Conservation (phyloP, 208 protist genomes). For the Leishmania braziliensis region DNA sequence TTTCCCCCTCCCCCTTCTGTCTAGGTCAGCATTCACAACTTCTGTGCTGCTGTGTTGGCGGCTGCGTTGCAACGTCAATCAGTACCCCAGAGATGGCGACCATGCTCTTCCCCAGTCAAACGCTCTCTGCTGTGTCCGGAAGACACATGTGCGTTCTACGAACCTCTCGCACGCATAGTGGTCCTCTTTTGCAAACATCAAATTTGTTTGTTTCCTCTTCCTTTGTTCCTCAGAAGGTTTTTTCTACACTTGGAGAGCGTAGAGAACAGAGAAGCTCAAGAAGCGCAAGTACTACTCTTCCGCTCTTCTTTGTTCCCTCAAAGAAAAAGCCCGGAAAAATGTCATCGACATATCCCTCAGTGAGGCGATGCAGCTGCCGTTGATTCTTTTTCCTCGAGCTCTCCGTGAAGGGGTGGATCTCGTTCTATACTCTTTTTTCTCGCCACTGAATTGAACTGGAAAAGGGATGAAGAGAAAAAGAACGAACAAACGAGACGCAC, state of each 20-base stretch:
- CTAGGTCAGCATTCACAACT: background rate
- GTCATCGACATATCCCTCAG: background rate
- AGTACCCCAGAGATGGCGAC: background rate
- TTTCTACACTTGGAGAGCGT: background rate
- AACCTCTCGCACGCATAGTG: background rate
- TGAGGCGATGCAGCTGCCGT: background rate
- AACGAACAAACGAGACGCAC: background rate
- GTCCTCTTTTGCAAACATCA: background rate
- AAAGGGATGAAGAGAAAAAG: background rate
- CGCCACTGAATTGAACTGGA: background rate
- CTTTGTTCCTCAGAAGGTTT: background rate
- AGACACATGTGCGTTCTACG: background rate
- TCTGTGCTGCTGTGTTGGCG: background rate
- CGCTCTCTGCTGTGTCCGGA: background rate
- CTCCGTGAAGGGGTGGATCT: background rate
- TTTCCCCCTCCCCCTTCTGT: background rate
- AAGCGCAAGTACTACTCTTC: background rate
- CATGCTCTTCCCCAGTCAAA: background rate
- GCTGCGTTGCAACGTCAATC: background rate
- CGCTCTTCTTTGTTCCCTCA: background rate
- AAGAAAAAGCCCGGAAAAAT: background rate
- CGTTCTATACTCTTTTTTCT: background rate
- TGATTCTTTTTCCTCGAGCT: background rate
- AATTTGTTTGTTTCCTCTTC: background rate
- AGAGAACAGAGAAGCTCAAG: background rate